Percentiles rank a stretch among this genome's conserved stretches.
phyloP scores from a whole-genome alignment of 768 basidiomycete genomes.

The Suillus plorans region DNA sequence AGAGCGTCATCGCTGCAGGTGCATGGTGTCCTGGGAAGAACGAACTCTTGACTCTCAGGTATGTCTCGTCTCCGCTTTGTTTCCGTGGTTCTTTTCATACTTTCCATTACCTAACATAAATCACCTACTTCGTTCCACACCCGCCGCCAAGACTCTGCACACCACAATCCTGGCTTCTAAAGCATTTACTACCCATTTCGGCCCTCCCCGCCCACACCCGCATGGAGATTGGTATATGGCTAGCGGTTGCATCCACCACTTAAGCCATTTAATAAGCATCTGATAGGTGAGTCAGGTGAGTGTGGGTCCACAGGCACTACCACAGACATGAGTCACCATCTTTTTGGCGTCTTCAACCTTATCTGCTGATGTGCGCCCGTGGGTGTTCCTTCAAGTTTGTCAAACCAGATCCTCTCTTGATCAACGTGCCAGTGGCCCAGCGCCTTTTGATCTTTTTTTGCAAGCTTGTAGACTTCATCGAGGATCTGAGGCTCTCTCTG shows the following conservation, averaged over 20 bases:
- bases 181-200: constrained; percentile 77
- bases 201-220: constrained; percentile 58
- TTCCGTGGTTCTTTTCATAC: not conserved
- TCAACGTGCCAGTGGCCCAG: not conserved
- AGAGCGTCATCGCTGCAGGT: constrained; percentile 77
- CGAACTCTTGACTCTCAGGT: constrained; percentile 78
- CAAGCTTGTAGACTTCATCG: not conserved
- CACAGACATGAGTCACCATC: too few relatives aligned
- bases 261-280: too few relatives aligned
- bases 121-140: constrained; percentile 61
- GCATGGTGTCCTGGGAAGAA: constrained; percentile 77
- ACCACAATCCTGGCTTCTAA: constrained; percentile 57
- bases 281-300: too few relatives aligned
- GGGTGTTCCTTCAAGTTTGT: not conserved
- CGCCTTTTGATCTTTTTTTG: not conserved
- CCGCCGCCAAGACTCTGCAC: constrained; percentile 48
- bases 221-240: constrained; percentile 41
- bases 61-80: constrained; percentile 7
- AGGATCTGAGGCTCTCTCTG: not conserved
- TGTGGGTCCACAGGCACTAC: too few relatives aligned
- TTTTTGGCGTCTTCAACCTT: too few relatives aligned
- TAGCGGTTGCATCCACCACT: too few relatives aligned
- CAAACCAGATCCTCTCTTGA: not conserved
- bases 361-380: not conserved
- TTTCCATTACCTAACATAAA: constrained; percentile 34